Evolutionary conservation across 441 rosid genomes (phyloP).

Genomic region (Pelargonium myrrhifolium): DNA sequence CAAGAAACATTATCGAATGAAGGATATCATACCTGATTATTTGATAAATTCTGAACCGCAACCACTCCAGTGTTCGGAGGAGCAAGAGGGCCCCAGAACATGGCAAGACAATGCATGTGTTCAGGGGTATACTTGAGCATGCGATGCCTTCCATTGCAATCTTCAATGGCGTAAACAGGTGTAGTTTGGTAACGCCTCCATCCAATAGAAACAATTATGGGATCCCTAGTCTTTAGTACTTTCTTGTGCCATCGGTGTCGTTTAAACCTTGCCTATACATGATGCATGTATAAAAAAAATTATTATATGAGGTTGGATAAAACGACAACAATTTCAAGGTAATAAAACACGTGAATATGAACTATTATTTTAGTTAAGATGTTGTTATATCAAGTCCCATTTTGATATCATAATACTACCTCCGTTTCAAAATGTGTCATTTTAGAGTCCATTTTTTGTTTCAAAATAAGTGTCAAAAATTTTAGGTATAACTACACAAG

Average conservation of each 20-base stretch:
- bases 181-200: slow-evolving; percentile 91
- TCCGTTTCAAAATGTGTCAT: too few species aligned
- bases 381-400: not conserved
- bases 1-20: not conserved
- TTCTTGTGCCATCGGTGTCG: slow-evolving; percentile 86
- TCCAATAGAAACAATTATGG: slow-evolving; percentile 82
- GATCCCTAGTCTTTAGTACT: slow-evolving; percentile 82
- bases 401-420: too few species aligned
- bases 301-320: not conserved
- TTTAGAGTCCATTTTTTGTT: too few species aligned
- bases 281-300: slow-evolving; percentile 10
- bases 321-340: not conserved
- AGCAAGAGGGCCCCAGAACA: slow-evolving; percentile 94
- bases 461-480: too few species aligned
- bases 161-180: slow-evolving; percentile 81
- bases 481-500: too few species aligned
- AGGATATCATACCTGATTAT: slow-evolving; percentile 48
- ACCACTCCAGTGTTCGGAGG: slow-evolving; percentile 83
- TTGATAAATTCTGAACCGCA: slow-evolving; percentile 71
- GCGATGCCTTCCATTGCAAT: slow-evolving; percentile 74
- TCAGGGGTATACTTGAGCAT: slow-evolving; percentile 94
- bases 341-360: too few species aligned
- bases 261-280: slow-evolving; percentile 65
- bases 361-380: not conserved
- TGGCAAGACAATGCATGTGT: slow-evolving; percentile 92